phyloP scores from a whole-genome alignment of 140 eudicot species.

The Anethum foeniculum region DNA sequence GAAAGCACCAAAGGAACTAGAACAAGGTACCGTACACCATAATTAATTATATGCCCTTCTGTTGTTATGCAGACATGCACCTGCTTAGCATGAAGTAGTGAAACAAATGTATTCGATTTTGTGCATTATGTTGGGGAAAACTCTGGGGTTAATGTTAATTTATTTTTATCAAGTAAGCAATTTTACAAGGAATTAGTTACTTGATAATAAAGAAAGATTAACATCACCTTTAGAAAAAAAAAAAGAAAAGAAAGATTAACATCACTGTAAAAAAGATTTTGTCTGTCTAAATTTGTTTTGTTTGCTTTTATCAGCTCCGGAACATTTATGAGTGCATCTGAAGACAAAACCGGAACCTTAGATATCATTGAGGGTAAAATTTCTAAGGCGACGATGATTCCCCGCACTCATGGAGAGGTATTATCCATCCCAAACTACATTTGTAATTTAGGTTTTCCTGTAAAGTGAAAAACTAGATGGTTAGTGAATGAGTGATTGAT shows the following conservation, averaged over 20 bases:
- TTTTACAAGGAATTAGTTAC: background rate
- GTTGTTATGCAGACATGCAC: constrained; percentile 9
- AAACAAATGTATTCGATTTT: background rate
- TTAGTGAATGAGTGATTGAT: background rate
- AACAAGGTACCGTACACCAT: constrained; percentile 64
- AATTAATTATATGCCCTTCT: background rate
- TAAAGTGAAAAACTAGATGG: background rate
- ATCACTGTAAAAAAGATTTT: background rate
- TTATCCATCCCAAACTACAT: background rate
- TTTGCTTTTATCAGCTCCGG: constrained; percentile 57
- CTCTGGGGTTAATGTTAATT: background rate
- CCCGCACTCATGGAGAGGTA: constrained; percentile 86
- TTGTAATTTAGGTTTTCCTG: background rate
- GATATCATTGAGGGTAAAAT: constrained; percentile 74
- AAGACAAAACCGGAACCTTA: constrained; percentile 80
- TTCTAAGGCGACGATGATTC: constrained; percentile 82
- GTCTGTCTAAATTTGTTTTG: background rate
- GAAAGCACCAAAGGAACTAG: constrained; percentile 78
- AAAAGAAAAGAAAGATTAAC: background rate
- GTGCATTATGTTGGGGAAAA: background rate
- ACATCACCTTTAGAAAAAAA: background rate
- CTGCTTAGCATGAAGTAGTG: background rate
- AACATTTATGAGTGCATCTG: constrained; percentile 73
- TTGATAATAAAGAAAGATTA: background rate
- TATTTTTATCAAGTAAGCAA: background rate